Evolutionary conservation across 164 flowering plant genomes (phyloP), one percentile per base, ranked within the genome.

Genomic region (Platanus orientalis): DNA sequence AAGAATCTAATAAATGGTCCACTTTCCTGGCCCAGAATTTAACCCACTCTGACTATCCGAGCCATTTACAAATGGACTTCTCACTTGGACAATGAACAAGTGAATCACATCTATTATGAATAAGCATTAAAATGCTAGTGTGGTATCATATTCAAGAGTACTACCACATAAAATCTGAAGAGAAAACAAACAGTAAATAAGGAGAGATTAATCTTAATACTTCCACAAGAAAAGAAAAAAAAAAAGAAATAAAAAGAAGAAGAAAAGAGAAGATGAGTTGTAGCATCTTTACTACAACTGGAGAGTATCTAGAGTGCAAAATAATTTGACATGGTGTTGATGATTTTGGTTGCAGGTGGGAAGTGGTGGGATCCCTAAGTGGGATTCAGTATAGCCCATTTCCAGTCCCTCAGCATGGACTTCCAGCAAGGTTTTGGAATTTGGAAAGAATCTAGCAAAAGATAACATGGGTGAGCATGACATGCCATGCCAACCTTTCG

Each of bases 321-420:
- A 56, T 56, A 14, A 58, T 53, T 28, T 71, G 60, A 47, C 34
- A 4, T 49, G 32, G 20, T 63, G 59, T 20, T 63, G 62, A 11
- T 69, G 32, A 39, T 62, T 62, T 57, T 57, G 63, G 50, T 62
- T 79, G 76, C 78, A 90, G 97, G 81, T 90, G 92, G 88, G 85
- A 84, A 71, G 77, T 86, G 65, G 80, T 74, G 45, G 95, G 85
- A 68, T 65, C 88, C 29, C 58, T 79, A 62, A 76, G 54, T 72
- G 88, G 86, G 70, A 82, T 81, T 65, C 89, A 88, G 73, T 75
- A 85, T 79, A 69, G 84, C 51, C 97, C 97, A 71, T 90, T 90
- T 29, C 92, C 97, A 20, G 79, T 90, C 54, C 97, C 97, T 28
- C 58, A 55, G 64, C 61, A 81, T 57, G 97, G 97, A 42, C 83